Base-by-base conservation (phyloP, 768 basidiomycete species). In the Fomitopsis pulvina region DNA sequence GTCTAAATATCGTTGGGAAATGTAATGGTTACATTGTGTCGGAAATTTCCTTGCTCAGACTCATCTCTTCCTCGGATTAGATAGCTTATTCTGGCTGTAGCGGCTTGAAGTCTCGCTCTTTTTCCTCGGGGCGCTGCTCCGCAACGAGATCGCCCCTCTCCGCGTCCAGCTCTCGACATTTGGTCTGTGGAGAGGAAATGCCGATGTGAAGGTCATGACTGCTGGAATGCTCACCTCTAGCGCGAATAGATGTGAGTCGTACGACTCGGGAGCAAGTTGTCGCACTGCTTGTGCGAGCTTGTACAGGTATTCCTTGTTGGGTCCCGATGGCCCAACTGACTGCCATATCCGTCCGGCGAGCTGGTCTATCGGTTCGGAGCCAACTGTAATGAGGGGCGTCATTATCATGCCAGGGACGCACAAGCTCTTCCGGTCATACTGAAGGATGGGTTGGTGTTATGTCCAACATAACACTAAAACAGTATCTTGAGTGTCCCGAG, bases 231-330 rank as follows among this genome's bases (percentile, higher is more conserved):
- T 37, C 51, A 85, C 87, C 76, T 92, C 91, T 0, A 93, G 74
- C 2, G 85, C 80, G 50, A 74, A 82, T 11, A 93, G 64, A 70
- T 93, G 84, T 0, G 82, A 81, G 56, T 93, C 91, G 49, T 78
- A 68, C 1, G 87, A 87, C 27, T 79, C 72, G 0, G 87, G 85
- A 0, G 85, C 83, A 2, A 97, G 78, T 11, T 77, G 65, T n/a
- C 82, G 74, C 0, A 97, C 78, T 0, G 88, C 79, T 16, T 78
- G 73, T 0, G 81, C 83, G 1, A 97, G 80, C 10, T 79, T 72
- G 61, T 85, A 95, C 2, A 96, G 71, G 60, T 97, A 97, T 29
- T 96, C 92, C 91, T 92, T 94, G 71, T 98, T 98, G 2, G 71
- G 78, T 0, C 94, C 94, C 0, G 93, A 96, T 0, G 93, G 92